Base-by-base conservation (phyloP, 1,139 yeast genomes). In the Pneumocystis murina region DNA sequence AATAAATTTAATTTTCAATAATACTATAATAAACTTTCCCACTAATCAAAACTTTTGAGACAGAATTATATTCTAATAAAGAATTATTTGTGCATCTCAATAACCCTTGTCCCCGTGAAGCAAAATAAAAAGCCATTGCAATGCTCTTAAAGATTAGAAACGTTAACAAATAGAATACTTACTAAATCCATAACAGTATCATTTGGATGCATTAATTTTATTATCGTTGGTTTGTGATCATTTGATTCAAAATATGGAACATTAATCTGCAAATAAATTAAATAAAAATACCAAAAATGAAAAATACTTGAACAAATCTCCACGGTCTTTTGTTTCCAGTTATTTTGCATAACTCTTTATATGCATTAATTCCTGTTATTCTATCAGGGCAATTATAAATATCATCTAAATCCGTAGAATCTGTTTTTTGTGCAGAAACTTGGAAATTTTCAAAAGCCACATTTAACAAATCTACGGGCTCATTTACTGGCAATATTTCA, bases 151-250 rank as follows among this genome's bases (percentile, higher is more conserved):
- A 48, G 10, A 24, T 48, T 48, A 48, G n/a, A 48, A 48, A 48
- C 8, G 20, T 48, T 24, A 40, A 16, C n/a, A n/a, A 6, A 41
- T 17, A 20, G 3, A 41, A 17, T 20, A 41, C 54, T 6, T n/a
- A 96, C 87, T 48, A 89, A 75, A 73, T 92, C 99, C 97, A 92
- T 94, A 67, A 90, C 97, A 0, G 97, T 90, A 63, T 82, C 80
- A 66, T 85, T 82, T 0, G 99, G 98, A 70, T 78, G 84, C 80
- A 92, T 92, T 59, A 91, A 75, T 38, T 79, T 76, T 61, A 79
- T 75, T 0, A 91, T 95, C 1, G 76, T 74, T 0, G 77, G 73
- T 63, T 80, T 80, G 61, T 82, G 82, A 1, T 72, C 65, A 14
- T 82, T 70, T 76, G 90, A 88, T 62, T 82, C 84, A 5, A 79